Evolutionary conservation across 2,329 filamentous ascomycete genomes (phyloP).

Genomic region (Tolypocladium inflatum): DNA sequence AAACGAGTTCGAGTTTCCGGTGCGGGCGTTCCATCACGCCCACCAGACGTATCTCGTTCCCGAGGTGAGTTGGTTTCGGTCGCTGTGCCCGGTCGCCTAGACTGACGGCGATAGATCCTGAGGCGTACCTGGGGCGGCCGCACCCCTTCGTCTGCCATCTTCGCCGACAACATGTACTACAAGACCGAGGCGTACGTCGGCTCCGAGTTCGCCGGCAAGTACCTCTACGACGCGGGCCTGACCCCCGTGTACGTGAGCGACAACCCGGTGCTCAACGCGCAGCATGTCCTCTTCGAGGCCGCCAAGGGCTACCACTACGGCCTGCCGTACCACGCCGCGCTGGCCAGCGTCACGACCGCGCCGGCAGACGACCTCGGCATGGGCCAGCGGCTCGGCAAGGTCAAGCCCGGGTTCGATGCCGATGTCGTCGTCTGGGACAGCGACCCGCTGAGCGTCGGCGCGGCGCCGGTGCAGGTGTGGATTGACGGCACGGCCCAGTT

Average conservation of each 20-base stretch:
- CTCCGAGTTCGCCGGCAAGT: constrained; percentile 57
- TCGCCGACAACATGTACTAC: constrained; percentile 66
- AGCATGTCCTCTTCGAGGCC: constrained; percentile 59
- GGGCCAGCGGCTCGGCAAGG: constrained; percentile 47
- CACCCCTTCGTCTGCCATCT: constrained; percentile 50
- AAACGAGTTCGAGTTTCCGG: constrained; percentile 60
- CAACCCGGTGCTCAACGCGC: constrained; percentile 60
- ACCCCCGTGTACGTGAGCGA: constrained; percentile 62
- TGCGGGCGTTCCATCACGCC: constrained; percentile 62
- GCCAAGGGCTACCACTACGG: constrained; percentile 51
- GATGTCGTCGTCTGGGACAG: constrained; percentile 55
- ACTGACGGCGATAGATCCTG: constrained; percentile 29
- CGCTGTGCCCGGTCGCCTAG: fast-evolving
- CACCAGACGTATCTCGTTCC: constrained; percentile 58
- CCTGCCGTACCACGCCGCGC: constrained; percentile 49
- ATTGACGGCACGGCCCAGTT: constrained; percentile 51
- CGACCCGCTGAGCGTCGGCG: constrained; percentile 50
- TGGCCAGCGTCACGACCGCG: constrained; percentile 48
- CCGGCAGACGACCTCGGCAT: constrained; percentile 50
- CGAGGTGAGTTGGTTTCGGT: constrained; percentile 32
- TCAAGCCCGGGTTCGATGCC: constrained; percentile 52
- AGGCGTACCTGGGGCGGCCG: constrained; percentile 46
- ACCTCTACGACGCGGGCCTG: constrained; percentile 54
- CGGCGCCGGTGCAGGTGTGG: constrained; percentile 51
- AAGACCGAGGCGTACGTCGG: constrained; percentile 57